Evolutionary conservation across 768 basidiomycete species (phyloP).

Genomic region (Pleurotus sapidus): DNA sequence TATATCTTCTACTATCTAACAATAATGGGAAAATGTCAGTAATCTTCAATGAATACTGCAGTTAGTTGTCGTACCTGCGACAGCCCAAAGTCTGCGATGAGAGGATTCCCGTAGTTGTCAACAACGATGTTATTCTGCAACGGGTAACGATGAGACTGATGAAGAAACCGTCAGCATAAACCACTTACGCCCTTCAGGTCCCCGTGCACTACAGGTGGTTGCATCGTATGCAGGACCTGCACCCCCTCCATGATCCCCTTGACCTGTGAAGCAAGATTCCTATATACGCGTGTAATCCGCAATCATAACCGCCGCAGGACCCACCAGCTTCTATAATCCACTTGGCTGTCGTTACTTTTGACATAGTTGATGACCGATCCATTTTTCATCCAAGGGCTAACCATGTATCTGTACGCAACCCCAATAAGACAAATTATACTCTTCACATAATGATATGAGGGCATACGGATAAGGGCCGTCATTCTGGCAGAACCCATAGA

Average conservation of each 20-base stretch:
- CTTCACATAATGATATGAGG: not conserved
- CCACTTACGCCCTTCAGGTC: constrained; percentile 48
- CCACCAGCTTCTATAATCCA: constrained; percentile 45
- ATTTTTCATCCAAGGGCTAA: constrained; percentile 56
- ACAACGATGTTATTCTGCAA: constrained; percentile 49
- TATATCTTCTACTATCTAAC: constrained; percentile 53
- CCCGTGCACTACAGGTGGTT: constrained; percentile 51
- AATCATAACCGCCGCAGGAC: not conserved
- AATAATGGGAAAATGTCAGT: not conserved
- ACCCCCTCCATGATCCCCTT: constrained; percentile 44
- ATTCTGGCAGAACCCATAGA: constrained; percentile 54
- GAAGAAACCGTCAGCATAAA: not conserved
- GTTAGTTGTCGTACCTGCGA: constrained; percentile 35
- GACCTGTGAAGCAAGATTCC: constrained; percentile 27
- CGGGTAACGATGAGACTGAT: not conserved
- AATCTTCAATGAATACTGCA: too few species aligned
- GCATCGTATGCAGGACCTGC: constrained; percentile 46
- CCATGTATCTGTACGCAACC: constrained; percentile 40
- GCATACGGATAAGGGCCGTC: constrained; percentile 56
- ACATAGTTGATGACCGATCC: constrained; percentile 50
- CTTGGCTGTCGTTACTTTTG: constrained; percentile 27
- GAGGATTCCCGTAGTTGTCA: constrained; percentile 37
- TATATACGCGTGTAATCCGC: too few species aligned
- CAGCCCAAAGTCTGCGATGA: constrained; percentile 57
- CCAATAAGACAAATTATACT: constrained; percentile 1